Evolutionary conservation across 768 basidiomycete species (phyloP).

Genomic region (Solioccasus polychromus): DNA sequence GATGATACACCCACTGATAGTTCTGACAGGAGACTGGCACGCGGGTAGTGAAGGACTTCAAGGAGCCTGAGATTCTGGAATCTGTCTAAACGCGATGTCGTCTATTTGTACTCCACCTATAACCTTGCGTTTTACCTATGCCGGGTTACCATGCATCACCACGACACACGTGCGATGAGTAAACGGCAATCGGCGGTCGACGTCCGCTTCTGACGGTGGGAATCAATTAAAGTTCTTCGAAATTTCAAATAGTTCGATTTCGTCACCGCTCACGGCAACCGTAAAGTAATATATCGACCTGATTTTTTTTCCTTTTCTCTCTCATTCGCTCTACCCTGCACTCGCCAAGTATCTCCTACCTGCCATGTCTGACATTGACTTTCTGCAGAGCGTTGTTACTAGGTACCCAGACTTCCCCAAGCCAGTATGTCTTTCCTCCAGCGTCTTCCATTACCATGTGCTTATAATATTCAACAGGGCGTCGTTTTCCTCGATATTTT

Average conservation of each 20-base stretch:
- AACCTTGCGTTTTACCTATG: conserved; percentile 30
- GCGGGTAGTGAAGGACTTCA: conserved; percentile 92
- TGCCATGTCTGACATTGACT: conserved; percentile 75
- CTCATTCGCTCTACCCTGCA: not conserved
- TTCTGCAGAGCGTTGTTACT: conserved; percentile 58
- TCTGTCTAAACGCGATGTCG: conserved; percentile 66
- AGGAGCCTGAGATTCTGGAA: conserved; percentile 93
- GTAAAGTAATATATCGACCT: not conserved
- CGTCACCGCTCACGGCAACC: conserved; percentile 9
- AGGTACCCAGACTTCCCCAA: conserved; percentile 82
- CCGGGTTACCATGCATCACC: conserved; percentile 35
- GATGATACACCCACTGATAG: conserved; percentile 5
- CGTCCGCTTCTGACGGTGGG: too few species aligned
- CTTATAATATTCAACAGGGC: conserved; percentile 48
- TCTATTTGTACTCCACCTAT: conserved; percentile 38
- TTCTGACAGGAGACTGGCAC: conserved; percentile 82
- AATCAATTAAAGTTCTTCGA: too few species aligned
- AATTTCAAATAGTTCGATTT: conserved; percentile 6
- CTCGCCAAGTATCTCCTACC: not conserved
- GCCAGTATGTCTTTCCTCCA: conserved; percentile 52
- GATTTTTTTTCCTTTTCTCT: conserved; percentile 1
- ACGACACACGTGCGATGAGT: conserved; percentile 2
- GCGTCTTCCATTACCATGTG: not conserved
- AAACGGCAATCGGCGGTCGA: too few species aligned
- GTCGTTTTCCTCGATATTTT: conserved; percentile 94